Evolutionary conservation across 352 stramenopile species (phyloP).

Genomic region (Globisporangium spiculum): DNA sequence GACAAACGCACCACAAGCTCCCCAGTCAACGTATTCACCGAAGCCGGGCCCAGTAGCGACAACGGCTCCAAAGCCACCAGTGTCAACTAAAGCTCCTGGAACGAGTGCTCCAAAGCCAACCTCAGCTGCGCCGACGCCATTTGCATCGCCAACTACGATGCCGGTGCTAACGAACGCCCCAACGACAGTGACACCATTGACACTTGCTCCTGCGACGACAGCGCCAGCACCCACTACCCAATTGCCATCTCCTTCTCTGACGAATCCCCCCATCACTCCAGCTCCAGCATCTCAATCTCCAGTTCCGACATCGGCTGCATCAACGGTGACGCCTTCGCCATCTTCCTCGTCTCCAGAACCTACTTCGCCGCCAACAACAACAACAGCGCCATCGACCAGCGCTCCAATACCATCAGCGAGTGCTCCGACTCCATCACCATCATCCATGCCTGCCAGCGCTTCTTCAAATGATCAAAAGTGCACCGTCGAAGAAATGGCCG

Average conservation of each 20-base stretch:
- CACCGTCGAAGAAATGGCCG: conserved; percentile 19
- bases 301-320: background rate
- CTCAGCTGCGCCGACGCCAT: background rate
- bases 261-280: background rate
- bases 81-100: background rate
- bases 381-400: background rate
- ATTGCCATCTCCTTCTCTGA: background rate
- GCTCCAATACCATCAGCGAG: background rate
- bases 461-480: conserved; percentile 15
- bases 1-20: background rate
- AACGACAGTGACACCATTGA: background rate
- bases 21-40: background rate
- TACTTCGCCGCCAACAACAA: background rate
- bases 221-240: background rate
- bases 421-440: background rate
- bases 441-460: background rate
- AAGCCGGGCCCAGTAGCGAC: background rate
- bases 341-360: background rate
- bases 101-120: conserved; percentile 1
- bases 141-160: background rate
- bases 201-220: background rate
- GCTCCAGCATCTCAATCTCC: background rate
- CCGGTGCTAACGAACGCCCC: background rate
- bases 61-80: background rate
- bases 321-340: conserved; percentile 1